phyloP scores from a whole-genome alignment of 345 rosid species.

The Capsella bursapastoris region DNA sequence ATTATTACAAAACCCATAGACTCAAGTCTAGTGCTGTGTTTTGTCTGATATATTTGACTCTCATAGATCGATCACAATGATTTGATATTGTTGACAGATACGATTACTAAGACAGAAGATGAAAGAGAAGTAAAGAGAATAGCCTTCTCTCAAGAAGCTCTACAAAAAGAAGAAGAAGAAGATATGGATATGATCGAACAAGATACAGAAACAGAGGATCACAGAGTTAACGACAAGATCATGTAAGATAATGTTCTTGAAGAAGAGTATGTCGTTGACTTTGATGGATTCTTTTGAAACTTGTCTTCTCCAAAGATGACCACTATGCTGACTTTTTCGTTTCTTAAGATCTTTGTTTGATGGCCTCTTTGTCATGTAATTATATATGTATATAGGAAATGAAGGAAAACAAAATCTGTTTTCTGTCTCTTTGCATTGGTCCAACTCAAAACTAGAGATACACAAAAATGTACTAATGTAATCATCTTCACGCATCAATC shows the following conservation, averaged over 20 bases:
- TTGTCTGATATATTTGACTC: neutral
- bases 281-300: conserved; percentile 42
- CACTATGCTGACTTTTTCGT: conserved; percentile 29
- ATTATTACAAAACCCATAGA: conserved; percentile 2
- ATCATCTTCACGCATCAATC: conserved; percentile 19
- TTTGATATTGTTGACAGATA: conserved; percentile 32
- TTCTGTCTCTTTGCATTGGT: conserved; percentile 14
- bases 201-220: conserved; percentile 18
- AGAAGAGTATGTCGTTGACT: conserved; percentile 36
- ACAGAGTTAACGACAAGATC: conserved; percentile 31
- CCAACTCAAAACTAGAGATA: conserved; percentile 34
- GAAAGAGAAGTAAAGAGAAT: conserved; percentile 36
- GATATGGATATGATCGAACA: conserved; percentile 34
- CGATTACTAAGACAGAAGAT: conserved; percentile 16
- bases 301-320: neutral
- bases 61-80: neutral
- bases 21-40: neutral
- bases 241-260: conserved; percentile 29
- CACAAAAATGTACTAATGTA: conserved; percentile 25
- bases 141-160: conserved; percentile 29
- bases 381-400: neutral
- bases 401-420: neutral
- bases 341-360: conserved; percentile 17
- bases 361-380: conserved; percentile 25
- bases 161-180: conserved; percentile 23